phyloP scores from a whole-genome alignment of 139 green algal genomes.

The Micractinium conductrix region DNA sequence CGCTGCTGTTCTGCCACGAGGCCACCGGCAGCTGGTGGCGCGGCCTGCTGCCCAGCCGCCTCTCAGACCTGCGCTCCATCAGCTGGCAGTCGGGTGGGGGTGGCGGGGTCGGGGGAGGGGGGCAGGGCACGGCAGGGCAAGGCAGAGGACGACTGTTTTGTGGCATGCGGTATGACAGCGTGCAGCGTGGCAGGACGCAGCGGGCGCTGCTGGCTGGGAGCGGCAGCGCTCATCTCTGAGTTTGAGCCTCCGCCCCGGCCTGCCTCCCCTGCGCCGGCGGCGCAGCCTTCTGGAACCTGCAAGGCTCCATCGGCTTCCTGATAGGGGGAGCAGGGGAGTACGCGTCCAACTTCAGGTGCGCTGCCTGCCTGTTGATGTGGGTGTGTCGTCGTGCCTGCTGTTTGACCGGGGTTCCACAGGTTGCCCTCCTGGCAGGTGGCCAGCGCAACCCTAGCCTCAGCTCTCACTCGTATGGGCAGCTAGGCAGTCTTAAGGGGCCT shows the following conservation, averaged over 20 bases:
- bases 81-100: no score
- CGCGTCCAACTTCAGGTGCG: slow-evolving; percentile 7
- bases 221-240: background rate
- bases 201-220: no score
- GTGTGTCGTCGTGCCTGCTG: background rate
- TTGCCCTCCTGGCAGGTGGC: background rate
- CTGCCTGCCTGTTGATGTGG: background rate
- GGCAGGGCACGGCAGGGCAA: no score
- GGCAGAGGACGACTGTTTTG: no score
- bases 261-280: no score
- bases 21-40: slow-evolving; percentile 11
- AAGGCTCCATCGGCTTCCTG: slow-evolving; percentile 18
- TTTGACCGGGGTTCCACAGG: no score
- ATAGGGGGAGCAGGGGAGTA: slow-evolving; percentile 11
- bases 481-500: no score
- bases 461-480: no score
- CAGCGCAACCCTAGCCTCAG: background rate
- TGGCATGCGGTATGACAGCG: no score
- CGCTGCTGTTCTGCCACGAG: background rate
- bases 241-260: no score
- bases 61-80: background rate
- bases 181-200: no score
- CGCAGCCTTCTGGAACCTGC: slow-evolving; percentile 20
- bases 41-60: background rate
- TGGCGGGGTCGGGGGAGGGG: no score